phyloP scores from a whole-genome alignment of 164 flowering plant species.

The Tetracentron sinense region DNA sequence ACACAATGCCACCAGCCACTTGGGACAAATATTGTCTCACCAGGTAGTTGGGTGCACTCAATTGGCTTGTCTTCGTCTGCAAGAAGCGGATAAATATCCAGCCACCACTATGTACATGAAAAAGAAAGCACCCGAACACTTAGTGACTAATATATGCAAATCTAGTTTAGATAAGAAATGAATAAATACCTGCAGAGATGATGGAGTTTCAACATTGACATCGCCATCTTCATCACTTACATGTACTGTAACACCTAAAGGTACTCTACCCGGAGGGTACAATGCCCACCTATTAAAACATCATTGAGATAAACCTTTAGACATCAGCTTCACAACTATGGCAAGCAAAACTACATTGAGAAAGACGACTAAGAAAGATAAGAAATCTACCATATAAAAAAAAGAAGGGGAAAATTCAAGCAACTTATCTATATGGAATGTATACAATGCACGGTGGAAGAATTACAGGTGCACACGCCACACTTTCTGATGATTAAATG shows the following conservation, averaged over 20 bases:
- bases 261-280: conserved; percentile 97
- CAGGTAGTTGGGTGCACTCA: conserved; percentile 91
- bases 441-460: too few species aligned
- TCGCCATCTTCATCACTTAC: conserved; percentile 97
- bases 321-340: not conserved
- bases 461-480: too few species aligned
- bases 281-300: conserved; percentile 79
- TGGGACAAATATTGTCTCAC: conserved; percentile 96
- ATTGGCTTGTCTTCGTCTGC: conserved; percentile 87
- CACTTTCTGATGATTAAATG: not conserved
- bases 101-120: conserved; percentile 84
- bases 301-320: not conserved
- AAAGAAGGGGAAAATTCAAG: not conserved
- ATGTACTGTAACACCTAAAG: conserved; percentile 89
- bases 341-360: not conserved
- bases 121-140: not conserved
- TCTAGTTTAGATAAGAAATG: not conserved
- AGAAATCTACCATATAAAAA: not conserved
- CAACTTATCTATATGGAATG: not conserved
- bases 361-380: not conserved
- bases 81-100: conserved; percentile 91
- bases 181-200: conserved; percentile 93
- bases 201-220: conserved; percentile 77
- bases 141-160: not conserved
- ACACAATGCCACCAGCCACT: conserved; percentile 99